Base-by-base conservation (phyloP, 2,329 filamentous ascomycete genomes). In the Fusarium pilosicola region DNA sequence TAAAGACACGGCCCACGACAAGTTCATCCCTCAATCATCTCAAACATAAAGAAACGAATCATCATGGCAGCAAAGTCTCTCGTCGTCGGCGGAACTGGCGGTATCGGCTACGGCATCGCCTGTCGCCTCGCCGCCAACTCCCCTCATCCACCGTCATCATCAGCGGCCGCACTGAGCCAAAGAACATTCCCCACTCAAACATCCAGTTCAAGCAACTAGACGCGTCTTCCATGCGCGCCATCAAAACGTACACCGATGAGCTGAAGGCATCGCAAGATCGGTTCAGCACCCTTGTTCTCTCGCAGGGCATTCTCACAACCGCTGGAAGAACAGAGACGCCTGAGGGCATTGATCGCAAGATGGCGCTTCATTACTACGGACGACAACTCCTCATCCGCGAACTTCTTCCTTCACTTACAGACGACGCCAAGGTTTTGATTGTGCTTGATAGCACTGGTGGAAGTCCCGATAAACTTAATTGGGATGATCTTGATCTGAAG, bases 321-420 rank as follows among this genome's bases (percentile, higher is more conserved):
- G 78, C 76, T 8, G 82, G 83, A 1, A 70, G 83, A 42, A 80
- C 76, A 2, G 84, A 86, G 69, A 85, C 85, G 1, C 32, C 81
- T 3, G 85, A 87, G 68, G 84, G 83, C 2, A 81, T 87, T 22
- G 84, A 86, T 54, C 78, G 78, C 52, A 86, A 86, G 70, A 83
- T 86, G 79, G 81, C 81, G 1, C 77, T 86, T n/a, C 84, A 85
- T 62, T 86, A 84, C 69, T 87, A 87, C 65, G 82, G 84, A 22
- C 82, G 81, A 18, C 84, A 86, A 69, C 80, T 85, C 0, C 82
- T 87, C 20, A 81, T 86, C 28, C 75, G 79, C 20, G 82, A 84
- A 42, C 78, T 87, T 9, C 68, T 82, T 1, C 84, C 85, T 0
- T 73, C 77, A 0, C 71, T 86, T n/a, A 80, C 74, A 38, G 71